These are phyloP conservation scores for Lactifluus subvellereus DNA, from an alignment of 768 basidiomycete species.

Conservation along the genomic window DNA sequence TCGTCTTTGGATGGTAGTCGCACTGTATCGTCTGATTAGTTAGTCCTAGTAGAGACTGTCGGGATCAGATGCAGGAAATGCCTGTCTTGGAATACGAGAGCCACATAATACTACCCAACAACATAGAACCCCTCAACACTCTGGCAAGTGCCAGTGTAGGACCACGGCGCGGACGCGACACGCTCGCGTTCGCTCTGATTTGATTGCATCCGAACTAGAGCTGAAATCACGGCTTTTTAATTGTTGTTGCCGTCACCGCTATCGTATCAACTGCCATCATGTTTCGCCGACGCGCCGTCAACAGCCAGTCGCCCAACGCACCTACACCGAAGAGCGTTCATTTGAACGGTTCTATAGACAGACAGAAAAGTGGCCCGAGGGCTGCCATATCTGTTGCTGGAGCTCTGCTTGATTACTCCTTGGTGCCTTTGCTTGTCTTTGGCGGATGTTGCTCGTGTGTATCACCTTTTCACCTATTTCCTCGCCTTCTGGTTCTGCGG, in stretches of 20 bases:
- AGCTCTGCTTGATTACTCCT: slow-evolving; percentile 34
- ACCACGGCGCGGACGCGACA: background rate
- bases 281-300: slow-evolving; percentile 15
- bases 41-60: background rate
- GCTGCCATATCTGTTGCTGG: slow-evolving; percentile 19
- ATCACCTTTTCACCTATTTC: slow-evolving; percentile 12
- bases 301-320: background rate
- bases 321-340: background rate
- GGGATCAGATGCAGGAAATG: background rate
- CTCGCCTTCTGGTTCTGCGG: background rate
- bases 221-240: background rate
- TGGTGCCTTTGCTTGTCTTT: slow-evolving; percentile 57
- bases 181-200: background rate
- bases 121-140: no score
- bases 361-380: background rate
- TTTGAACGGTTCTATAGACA: background rate
- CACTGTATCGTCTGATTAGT: background rate
- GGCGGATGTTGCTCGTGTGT: slow-evolving; percentile 82
- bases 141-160: background rate
- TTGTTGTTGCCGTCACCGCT: background rate
- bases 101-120: no score
- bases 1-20: slow-evolving; percentile 42
- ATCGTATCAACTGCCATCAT: slow-evolving; percentile 10
- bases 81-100: background rate
- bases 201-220: background rate